Base-by-base conservation (phyloP, 805 yeast genomes). In the Lachancea fermentati region DNA sequence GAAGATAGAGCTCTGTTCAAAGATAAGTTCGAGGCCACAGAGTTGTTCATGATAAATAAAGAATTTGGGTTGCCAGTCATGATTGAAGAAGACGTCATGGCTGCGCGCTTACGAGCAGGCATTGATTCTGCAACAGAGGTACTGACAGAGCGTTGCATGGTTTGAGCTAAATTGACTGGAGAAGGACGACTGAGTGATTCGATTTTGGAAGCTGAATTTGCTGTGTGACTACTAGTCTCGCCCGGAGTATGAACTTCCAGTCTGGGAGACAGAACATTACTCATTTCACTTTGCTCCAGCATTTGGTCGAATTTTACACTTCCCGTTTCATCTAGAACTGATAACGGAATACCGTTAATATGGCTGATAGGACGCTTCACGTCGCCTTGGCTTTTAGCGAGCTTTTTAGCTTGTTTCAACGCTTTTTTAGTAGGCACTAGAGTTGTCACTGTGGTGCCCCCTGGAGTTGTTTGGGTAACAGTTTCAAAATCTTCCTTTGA, bases 401-500 rank as follows among this genome's bases (percentile, higher is more conserved):
- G 42, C 15, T 49, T 47, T 37, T 57, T 58, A 1, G 66, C 65
- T 32, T 54, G 54, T 25, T 47, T 65, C 65, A 85, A 70, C 0
- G 94, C 93, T 45, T 76, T 77, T 55, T 82, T 83, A 0, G 95
- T 86, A 2, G 96, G 96, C 1, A 86, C 89, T 48, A 88, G 71
- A 0, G 89, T 87, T 1, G 96, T 88, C 16, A 87, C 73, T 0
- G 96, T 85, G 0, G 96, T 88, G 41, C 97, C 97, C 50, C 85
- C 85, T 1, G 96, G 95, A 0, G 95, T 83, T 0, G 95, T 88
- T 2, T 86, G 79, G 1, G 88, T 81, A 22, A 84, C 78, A 0
- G 96, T 81, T 37, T 81, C 82, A 65, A 86, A 88, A 58, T 86
- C 91, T 58, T 88, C 96, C 51, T 79, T 81, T 22, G 89, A 83